These are phyloP conservation scores for Trametes cinnabarina DNA, from an alignment of 768 basidiomycete genomes.

Conservation along the genomic window DNA sequence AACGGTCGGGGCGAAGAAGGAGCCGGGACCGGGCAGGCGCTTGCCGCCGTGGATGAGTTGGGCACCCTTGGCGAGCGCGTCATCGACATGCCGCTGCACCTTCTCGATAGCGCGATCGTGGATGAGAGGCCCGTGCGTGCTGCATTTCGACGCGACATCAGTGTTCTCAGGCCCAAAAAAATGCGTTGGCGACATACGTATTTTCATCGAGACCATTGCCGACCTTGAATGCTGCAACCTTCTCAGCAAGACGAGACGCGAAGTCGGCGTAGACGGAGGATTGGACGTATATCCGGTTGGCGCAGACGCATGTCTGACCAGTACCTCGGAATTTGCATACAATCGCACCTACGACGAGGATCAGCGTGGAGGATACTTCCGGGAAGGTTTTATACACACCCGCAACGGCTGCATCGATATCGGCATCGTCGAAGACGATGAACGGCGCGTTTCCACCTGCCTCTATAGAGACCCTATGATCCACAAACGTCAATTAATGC, in stretches of 20 bases:
- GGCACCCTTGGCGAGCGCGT: conserved; percentile 83
- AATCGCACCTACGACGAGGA: conserved; percentile 54
- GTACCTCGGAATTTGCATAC: conserved; percentile 75
- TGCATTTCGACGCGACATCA: conserved; percentile 25
- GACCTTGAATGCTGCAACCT: conserved; percentile 79
- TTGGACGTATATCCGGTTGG: conserved; percentile 92
- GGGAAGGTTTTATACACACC: conserved; percentile 41
- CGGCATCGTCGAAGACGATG: conserved; percentile 95
- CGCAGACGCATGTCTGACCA: conserved; percentile 86
- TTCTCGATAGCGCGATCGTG: conserved; percentile 84
- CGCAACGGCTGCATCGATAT: conserved; percentile 88
- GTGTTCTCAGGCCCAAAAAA: neutral
- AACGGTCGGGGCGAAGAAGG: conserved; percentile 87
- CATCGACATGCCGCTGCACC: conserved; percentile 80
- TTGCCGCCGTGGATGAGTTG: conserved; percentile 90
- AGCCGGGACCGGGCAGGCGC: conserved; percentile 49
- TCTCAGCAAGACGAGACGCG: conserved; percentile 79
- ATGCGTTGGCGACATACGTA: conserved; percentile 47
- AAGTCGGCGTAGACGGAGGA: conserved; percentile 91
- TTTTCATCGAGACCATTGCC: conserved; percentile 82
- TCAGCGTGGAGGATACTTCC: neutral
- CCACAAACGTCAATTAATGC: neutral
- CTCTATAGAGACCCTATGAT: conserved; percentile 64
- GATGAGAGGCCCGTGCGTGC: conserved; percentile 95
- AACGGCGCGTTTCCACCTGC: conserved; percentile 95